Base-by-base conservation (phyloP, 1,284 basidiomycete genomes). In the Anthracocystis walkeri region DNA sequence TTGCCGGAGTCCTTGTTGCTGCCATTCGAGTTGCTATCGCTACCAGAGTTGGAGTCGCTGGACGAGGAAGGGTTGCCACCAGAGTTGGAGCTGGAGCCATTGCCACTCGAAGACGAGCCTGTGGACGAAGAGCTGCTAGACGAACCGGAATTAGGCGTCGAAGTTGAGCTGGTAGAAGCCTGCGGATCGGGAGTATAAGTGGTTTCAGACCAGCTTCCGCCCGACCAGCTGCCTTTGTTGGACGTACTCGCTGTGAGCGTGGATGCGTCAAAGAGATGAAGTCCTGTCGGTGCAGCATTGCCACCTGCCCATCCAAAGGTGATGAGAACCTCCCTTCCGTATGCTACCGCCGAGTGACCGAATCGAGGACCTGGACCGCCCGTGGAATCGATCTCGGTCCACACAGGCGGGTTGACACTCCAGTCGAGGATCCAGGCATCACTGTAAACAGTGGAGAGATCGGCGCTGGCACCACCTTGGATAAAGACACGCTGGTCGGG, bases 351-450 rank as follows among this genome's bases (percentile, higher is more conserved):
- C 1, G 75, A 64, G 41, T 82, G 81, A 3, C 69, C 80, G 42
- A 58, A 82, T 14, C 81, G 78, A 7, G 78, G 67, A 14, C 67
- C 69, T 7, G 81, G 81, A 14, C 77, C 72, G 10, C 38, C 58
- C 12, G 49, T 52, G 23, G 56, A 49, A 45, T 69, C 40, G 45
- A 82, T 6, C 50, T 62, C 23, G 8, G 77, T 76, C 81, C 81
- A 82, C 1, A 60, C 31, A 23, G 81, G 81, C 0, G 78, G 78
- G 20, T 65, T 66, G 60, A 65, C 57, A 61, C 72, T 76, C 77
- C 78, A 80, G 54, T 82, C 81, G 48, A 82, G 68, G 56, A 82
- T 68, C 80, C 80, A 81, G 11, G 80, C 78, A 54, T 82, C 81
- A 57, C 72, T 65, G 65, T 76, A 75, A 14, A 77, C 75, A 58